Evolutionary conservation across 2,329 filamentous ascomycete species (phyloP).

Genomic region (Aspergillus sp.): DNA sequence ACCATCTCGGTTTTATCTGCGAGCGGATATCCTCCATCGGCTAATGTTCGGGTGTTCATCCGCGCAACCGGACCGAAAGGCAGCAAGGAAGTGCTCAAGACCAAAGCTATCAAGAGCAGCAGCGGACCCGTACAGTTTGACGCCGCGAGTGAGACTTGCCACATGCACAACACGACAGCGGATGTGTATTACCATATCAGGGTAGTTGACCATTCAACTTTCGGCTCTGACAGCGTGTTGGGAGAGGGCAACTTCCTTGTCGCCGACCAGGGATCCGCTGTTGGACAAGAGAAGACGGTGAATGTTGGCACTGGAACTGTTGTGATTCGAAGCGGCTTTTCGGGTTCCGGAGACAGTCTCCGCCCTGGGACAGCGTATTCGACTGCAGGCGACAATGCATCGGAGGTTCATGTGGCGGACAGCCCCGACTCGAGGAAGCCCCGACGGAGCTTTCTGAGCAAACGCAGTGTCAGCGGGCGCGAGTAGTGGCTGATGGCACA

Average conservation of each 20-base stretch:
- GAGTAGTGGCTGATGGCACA: neutral
- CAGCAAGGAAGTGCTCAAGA: conserved; percentile 81
- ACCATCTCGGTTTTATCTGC: conserved; percentile 78
- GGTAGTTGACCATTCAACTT: conserved; percentile 80
- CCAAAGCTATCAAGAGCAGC: conserved; percentile 76
- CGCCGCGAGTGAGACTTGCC: conserved; percentile 68
- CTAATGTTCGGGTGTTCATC: conserved; percentile 77
- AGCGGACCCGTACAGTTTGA: conserved; percentile 68
- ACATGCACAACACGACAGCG: conserved; percentile 67
- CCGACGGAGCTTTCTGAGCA: conserved; percentile 48
- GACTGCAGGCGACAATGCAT: conserved; percentile 26
- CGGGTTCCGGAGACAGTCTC: conserved; percentile 46
- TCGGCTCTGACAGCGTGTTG: conserved; percentile 78
- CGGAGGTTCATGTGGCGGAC: conserved; percentile 26
- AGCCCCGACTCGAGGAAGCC: conserved; percentile 44
- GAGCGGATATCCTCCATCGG: conserved; percentile 70
- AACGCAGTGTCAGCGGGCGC: conserved; percentile 41
- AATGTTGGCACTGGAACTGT: conserved; percentile 72
- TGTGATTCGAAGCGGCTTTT: conserved; percentile 71
- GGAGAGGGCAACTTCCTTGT: conserved; percentile 89
- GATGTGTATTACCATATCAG: conserved; percentile 84
- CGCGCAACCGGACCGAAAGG: conserved; percentile 66
- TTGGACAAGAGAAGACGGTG: conserved; percentile 69
- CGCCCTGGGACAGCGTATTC: conserved; percentile 40
- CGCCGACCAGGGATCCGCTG: conserved; percentile 70